A percentile compares a stretch with the other conserved stretches of the same genome.
Evolutionary conservation across 2,329 filamentous ascomycete species (phyloP).

Genomic region (Ceratocystis destructans): DNA sequence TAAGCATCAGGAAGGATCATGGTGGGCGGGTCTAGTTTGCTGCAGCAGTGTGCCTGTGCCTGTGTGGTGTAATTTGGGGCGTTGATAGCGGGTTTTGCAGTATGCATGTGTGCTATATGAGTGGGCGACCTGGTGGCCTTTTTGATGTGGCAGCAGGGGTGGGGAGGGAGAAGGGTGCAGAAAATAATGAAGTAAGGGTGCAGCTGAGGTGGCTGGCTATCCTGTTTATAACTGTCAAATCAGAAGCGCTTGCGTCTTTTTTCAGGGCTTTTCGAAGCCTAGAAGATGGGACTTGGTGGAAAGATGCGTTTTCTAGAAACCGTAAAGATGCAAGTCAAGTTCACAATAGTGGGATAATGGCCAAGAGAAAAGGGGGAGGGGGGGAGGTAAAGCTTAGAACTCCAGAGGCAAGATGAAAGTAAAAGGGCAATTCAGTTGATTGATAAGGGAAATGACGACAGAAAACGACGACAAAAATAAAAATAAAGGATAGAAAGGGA

Average conservation of each 20-base stretch:
- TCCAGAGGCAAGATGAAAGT: not conserved
- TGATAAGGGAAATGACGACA: not conserved
- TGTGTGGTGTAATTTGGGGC: constrained; percentile 8
- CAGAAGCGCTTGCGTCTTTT: constrained; percentile 8
- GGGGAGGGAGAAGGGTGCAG: not conserved
- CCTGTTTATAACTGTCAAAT: not conserved
- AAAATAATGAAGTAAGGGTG: constrained; percentile 7
- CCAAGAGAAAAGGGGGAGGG: not conserved
- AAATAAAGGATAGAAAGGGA: not conserved
- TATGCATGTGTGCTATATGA: constrained; percentile 6
- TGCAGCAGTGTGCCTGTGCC: constrained; percentile 6
- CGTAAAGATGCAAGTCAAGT: constrained; percentile 8
- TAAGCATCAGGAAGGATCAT: constrained; percentile 42
- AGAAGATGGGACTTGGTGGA: not conserved
- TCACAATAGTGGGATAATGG: not conserved
- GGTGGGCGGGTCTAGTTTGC: constrained; percentile 6
- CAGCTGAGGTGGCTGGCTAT: constrained; percentile 4
- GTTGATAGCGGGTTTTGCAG: not conserved
- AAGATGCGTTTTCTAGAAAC: constrained; percentile 10
- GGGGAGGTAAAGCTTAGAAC: not conserved
- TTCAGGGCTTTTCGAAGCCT: not conserved
- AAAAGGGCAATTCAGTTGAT: not conserved
- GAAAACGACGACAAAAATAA: not conserved
- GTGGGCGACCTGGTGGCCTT: not conserved
- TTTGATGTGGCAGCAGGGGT: constrained; percentile 7